phyloP scores from a whole-genome alignment of 2,329 filamentous ascomycete species.

The Fusarium algeriense region DNA sequence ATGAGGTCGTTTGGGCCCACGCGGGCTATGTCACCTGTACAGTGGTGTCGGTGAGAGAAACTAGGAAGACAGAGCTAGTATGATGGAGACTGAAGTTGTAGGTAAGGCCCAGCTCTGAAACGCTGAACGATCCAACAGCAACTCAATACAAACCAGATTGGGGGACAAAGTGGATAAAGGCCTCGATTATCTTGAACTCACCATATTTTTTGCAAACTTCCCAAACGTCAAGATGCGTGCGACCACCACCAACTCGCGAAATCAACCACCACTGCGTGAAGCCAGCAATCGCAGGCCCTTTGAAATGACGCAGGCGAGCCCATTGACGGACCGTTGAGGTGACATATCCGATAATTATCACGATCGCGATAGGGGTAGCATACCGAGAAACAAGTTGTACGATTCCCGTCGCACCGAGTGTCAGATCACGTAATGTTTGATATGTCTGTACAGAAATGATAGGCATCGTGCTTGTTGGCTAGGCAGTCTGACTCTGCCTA shows the following conservation, averaged over 20 bases:
- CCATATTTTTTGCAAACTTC: not conserved
- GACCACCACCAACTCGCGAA: not conserved
- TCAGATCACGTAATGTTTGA: not conserved
- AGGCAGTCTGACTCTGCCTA: too few relatives aligned
- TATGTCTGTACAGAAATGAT: fast-evolving
- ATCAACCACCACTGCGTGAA: not conserved
- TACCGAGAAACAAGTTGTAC: fast-evolving
- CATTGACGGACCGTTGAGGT: not conserved
- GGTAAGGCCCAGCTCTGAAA: too few relatives aligned
- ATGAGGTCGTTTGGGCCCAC: not conserved
- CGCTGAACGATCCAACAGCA: too few relatives aligned
- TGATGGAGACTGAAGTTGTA: too few relatives aligned
- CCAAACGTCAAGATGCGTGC: not conserved
- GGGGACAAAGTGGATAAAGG: fast-evolving
- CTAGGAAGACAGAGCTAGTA: too few relatives aligned
- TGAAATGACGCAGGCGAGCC: not conserved
- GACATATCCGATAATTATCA: fast-evolving
- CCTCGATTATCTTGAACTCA: not conserved
- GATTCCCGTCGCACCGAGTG: not conserved
- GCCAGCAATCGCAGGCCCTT: not conserved
- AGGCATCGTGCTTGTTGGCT: too few relatives aligned
- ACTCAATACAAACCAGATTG: too few relatives aligned
- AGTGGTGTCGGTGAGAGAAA: too few relatives aligned
- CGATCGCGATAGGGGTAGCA: fast-evolving
- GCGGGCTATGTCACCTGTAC: not conserved